Percentiles rank a stretch among this genome's conserved stretches.
Evolutionary conservation across 106 monocot species (phyloP).

Genomic region (Apostasia ramifera): DNA sequence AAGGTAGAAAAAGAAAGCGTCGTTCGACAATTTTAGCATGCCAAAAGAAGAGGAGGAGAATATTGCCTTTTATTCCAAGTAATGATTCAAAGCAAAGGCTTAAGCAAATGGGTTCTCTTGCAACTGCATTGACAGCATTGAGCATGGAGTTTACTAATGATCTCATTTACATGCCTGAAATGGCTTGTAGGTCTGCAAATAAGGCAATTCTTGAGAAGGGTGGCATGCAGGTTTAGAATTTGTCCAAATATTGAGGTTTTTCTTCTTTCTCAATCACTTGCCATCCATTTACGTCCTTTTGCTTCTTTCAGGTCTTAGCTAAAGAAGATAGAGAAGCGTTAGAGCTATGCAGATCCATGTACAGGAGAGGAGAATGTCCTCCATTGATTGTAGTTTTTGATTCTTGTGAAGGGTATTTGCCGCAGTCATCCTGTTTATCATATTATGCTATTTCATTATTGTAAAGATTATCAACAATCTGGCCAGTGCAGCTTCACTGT

Average conservation of each 20-base stretch:
- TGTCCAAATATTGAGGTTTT: neutral
- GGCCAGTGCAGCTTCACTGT: slow-evolving; percentile 70
- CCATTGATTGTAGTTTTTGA: slow-evolving; percentile 80
- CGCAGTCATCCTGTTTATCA: neutral
- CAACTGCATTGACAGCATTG: slow-evolving; percentile 63
- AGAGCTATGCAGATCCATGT: slow-evolving; percentile 69
- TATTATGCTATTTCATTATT: neutral
- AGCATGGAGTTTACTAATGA: slow-evolving; percentile 81
- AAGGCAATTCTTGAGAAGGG: slow-evolving; percentile 57
- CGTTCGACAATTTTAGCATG: slow-evolving; percentile 33
- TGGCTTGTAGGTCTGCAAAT: slow-evolving; percentile 66
- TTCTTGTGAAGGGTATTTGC: slow-evolving; percentile 66
- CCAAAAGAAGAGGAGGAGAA: slow-evolving; percentile 66
- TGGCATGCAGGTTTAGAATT: slow-evolving; percentile 78
- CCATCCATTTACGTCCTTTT: neutral
- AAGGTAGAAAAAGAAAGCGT: slow-evolving; percentile 54
- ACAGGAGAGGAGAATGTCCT: slow-evolving; percentile 84
- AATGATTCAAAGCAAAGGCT: slow-evolving; percentile 47
- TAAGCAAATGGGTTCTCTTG: slow-evolving; percentile 84
- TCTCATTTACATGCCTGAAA: slow-evolving; percentile 58
- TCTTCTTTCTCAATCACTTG: neutral
- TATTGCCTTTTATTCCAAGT: slow-evolving; percentile 61
- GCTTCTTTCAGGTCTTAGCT: slow-evolving; percentile 48
- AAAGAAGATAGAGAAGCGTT: slow-evolving; percentile 74
- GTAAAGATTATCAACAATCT: slow-evolving; percentile 4